These are phyloP conservation scores for Sutorius australiensis DNA, from an alignment of 768 basidiomycete genomes.

Conservation along the genomic window DNA sequence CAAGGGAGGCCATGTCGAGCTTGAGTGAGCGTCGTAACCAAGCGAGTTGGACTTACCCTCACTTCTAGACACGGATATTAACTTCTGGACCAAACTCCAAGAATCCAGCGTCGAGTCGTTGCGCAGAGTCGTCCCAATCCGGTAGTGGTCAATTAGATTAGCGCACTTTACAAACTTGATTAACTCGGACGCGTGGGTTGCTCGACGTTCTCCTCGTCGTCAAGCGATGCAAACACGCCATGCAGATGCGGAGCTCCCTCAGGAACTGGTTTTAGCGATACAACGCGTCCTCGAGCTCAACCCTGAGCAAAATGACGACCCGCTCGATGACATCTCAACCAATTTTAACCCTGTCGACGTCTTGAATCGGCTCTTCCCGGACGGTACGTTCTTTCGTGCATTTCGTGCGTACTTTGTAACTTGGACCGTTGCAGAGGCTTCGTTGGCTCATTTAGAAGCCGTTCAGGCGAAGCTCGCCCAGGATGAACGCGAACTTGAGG, in stretches of 20 bases:
- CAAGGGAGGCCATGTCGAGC: conserved; percentile 18
- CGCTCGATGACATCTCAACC: conserved; percentile 54
- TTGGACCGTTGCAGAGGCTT: conserved; percentile 52
- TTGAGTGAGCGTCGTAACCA: background rate
- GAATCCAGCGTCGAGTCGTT: background rate
- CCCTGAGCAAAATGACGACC: conserved; percentile 42
- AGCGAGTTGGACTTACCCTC: background rate
- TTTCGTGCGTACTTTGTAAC: background rate
- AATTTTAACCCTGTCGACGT: conserved; percentile 55
- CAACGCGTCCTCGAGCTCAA: conserved; percentile 64
- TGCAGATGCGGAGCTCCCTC: conserved; percentile 50
- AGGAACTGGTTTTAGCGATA: conserved; percentile 65
- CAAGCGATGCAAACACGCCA: conserved; percentile 20
- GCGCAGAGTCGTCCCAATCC: conserved; percentile 11
- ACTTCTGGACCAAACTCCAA: background rate
- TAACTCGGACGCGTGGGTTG: background rate
- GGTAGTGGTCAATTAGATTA: background rate
- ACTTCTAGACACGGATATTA: background rate
- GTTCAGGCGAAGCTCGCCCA: conserved; percentile 67
- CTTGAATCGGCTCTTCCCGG: conserved; percentile 65
- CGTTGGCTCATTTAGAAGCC: conserved; percentile 65
- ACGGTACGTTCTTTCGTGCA: conserved; percentile 50
- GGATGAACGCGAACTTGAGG: conserved; percentile 64
- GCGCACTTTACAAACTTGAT: no score
- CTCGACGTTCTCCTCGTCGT: background rate